A percentile compares a stretch with the other conserved stretches of the same genome.
Conservation (phyloP, 2,329 filamentous ascomycete genomes). For the Sporothrix pallida region DNA sequence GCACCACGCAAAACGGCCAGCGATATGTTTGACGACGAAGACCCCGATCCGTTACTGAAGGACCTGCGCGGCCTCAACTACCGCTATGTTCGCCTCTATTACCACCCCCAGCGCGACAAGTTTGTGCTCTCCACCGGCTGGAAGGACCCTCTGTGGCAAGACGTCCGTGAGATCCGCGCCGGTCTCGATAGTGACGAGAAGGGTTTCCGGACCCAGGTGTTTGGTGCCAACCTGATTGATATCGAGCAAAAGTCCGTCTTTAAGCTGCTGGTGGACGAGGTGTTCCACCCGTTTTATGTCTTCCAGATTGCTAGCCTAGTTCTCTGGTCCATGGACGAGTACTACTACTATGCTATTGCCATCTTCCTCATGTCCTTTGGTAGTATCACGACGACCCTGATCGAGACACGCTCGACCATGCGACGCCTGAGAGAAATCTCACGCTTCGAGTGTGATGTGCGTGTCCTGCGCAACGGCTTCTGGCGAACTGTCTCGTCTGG, state of each 20-base stretch:
- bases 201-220: conserved; percentile 79
- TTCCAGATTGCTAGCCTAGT: conserved; percentile 95
- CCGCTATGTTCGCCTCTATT: conserved; percentile 91
- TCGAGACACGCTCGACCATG: conserved; percentile 95
- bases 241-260: conserved; percentile 86
- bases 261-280: conserved; percentile 88
- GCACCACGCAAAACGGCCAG: conserved; percentile 61
- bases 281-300: conserved; percentile 96
- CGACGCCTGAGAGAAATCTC: conserved; percentile 87
- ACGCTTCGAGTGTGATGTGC: conserved; percentile 91
- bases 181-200: conserved; percentile 91
- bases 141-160: conserved; percentile 91
- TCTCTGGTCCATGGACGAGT: conserved; percentile 93
- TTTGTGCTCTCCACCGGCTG: conserved; percentile 87
- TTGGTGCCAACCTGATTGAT: conserved; percentile 88
- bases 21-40: conserved; percentile 44
- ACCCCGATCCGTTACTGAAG: conserved; percentile 78
- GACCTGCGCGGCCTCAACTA: conserved; percentile 83
- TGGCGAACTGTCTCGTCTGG: conserved; percentile 88
- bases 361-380: conserved; percentile 95
- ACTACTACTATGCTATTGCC: conserved; percentile 96
- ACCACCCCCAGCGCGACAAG: conserved; percentile 85
- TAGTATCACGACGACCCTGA: conserved; percentile 85
- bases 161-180: conserved; percentile 72
- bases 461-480: conserved; percentile 91